phyloP scores from a whole-genome alignment of 78 protist genomes.

The Mantamonas sphyraenae region DNA sequence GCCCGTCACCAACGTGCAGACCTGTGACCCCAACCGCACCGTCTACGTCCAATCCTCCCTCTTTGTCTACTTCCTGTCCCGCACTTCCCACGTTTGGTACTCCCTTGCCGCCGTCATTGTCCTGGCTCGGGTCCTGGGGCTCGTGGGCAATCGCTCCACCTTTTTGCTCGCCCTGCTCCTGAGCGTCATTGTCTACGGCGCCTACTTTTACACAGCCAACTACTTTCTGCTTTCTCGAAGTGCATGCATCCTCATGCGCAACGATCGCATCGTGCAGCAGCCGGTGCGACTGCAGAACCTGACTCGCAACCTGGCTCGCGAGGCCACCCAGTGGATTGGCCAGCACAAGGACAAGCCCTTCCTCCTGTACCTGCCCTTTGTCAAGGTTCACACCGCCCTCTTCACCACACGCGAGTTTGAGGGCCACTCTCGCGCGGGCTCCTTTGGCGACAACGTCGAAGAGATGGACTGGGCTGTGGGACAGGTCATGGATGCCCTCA shows the following conservation, averaged over 20 bases:
- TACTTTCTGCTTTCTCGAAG: too few species aligned
- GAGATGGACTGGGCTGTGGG: conserved; percentile 13
- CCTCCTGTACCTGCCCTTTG: neutral
- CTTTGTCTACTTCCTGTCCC: neutral
- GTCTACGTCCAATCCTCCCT: neutral
- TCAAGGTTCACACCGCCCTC: neutral
- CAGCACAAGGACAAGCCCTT: neutral
- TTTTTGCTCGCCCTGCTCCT: too few species aligned
- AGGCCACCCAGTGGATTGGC: neutral
- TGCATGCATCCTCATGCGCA: neutral
- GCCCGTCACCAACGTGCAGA: conserved; percentile 3
- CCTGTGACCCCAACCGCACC: neutral
- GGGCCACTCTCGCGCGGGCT: neutral
- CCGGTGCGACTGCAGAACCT: conserved; percentile 9
- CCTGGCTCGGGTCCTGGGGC: too few species aligned
- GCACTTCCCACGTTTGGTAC: too few species aligned
- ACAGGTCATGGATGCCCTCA: neutral
- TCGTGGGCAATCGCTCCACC: too few species aligned
- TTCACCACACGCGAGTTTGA: neutral
- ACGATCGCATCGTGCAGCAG: conserved; percentile 5
- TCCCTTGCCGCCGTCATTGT: neutral
- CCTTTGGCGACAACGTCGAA: conserved; percentile 6
- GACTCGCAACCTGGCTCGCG: neutral
- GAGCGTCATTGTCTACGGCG: too few species aligned
- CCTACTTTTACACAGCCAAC: too few species aligned